A percentile compares a stretch with the other conserved stretches of the same genome.
phyloP scores from a whole-genome alignment of 1,284 basidiomycete species.

The Malassezia vespertilionis region DNA sequence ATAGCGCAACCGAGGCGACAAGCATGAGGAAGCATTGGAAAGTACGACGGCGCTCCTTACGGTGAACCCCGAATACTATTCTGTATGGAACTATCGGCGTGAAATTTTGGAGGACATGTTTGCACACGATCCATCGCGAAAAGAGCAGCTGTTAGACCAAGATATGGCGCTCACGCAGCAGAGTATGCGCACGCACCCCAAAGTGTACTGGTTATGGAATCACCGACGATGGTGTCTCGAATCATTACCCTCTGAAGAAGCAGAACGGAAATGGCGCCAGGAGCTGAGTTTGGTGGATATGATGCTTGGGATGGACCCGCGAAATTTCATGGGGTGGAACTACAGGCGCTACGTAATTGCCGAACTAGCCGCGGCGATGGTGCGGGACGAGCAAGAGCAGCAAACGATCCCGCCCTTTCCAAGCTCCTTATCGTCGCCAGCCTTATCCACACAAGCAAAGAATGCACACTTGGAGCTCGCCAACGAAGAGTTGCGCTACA shows the following conservation, averaged over 20 bases:
- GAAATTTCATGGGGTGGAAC: conserved; percentile 45
- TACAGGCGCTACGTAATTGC: conserved; percentile 35
- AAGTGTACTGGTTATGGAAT: conserved; percentile 48
- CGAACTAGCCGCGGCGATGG: conserved; percentile 20
- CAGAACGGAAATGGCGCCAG: conserved; percentile 24
- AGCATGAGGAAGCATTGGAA: conserved; percentile 18
- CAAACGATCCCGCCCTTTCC: conserved; percentile 16
- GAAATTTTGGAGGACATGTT: conserved; percentile 28
- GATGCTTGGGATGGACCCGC: conserved; percentile 42
- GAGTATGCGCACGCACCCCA: conserved; percentile 40
- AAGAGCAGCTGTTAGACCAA: conserved; percentile 19
- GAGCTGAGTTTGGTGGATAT: conserved; percentile 39
- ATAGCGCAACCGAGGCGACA: not conserved
- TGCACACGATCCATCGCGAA: not conserved
- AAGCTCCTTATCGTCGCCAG: not conserved
- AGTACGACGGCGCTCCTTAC: conserved; percentile 32
- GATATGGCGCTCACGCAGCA: conserved; percentile 38
- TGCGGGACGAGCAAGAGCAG: too few relatives aligned
- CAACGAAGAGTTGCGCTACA: conserved; percentile 47
- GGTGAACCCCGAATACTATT: conserved; percentile 43
- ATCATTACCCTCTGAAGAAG: conserved; percentile 8
- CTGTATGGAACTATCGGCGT: conserved; percentile 43
- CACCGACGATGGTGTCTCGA: conserved; percentile 43
- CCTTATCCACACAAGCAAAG: not conserved
- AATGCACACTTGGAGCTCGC: conserved; percentile 21